Evolutionary conservation across 1,139 yeast genomes (phyloP).

Genomic region (Pneumocystis sp.): DNA sequence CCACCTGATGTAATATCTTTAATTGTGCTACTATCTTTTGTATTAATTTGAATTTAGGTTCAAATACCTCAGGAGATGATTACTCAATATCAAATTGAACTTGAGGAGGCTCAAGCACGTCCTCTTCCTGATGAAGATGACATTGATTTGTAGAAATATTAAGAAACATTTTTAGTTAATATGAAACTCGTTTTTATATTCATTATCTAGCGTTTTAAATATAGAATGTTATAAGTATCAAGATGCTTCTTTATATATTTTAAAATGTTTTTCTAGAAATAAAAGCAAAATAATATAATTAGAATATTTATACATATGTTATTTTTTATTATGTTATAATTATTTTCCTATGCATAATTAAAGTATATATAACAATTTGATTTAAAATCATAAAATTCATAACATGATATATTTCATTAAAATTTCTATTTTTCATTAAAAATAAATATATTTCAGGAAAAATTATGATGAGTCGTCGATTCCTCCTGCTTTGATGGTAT

Average conservation of each 20-base stretch:
- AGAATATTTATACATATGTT: not conserved
- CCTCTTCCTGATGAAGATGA: constrained; percentile 99
- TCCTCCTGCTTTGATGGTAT: constrained; percentile 39
- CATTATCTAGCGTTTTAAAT: not conserved
- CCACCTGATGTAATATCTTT: constrained; percentile 72
- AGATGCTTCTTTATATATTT: not conserved
- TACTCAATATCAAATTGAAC: constrained; percentile 97
- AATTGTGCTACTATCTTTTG: not conserved
- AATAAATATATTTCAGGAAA: not conserved
- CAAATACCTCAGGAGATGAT: constrained; percentile 89
- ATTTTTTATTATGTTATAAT: not conserved
- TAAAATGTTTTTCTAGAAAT: not conserved
- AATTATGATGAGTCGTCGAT: constrained; percentile 27
- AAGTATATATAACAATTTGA: not conserved
- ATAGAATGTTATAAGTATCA: not conserved
- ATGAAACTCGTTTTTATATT: not conserved
- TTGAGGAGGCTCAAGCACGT: constrained; percentile 98
- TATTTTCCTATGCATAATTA: not conserved
- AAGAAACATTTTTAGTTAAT: not conserved
- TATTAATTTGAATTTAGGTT: constrained; percentile 4
- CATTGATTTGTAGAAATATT: constrained; percentile 64
- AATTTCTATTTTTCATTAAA: not conserved
- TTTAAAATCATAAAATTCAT: not conserved
- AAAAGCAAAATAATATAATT: not conserved
- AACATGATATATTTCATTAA: not conserved